Evolutionary conservation across 2,329 filamentous ascomycete genomes (phyloP).

Genomic region (Diplodia scrobiculata): DNA sequence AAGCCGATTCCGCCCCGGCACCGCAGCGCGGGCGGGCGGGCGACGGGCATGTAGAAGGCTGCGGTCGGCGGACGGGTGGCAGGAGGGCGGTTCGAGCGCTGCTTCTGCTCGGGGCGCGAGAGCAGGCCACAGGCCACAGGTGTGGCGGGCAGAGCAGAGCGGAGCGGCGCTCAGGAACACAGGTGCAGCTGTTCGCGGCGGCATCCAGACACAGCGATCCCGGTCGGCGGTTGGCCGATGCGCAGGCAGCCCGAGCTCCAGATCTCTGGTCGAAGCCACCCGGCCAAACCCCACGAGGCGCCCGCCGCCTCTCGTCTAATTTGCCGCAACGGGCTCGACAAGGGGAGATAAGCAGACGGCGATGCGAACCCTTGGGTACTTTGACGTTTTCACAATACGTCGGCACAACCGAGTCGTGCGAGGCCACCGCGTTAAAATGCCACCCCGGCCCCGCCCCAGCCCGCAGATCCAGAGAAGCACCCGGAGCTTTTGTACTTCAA

Average conservation of each 20-base stretch:
- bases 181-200: conserved; percentile 7
- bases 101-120: not conserved
- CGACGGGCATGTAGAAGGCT: not conserved
- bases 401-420: conserved; percentile 24
- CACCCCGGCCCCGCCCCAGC: conserved; percentile 25
- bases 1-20: conserved; percentile 14
- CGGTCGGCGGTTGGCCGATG: not conserved
- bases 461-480: conserved; percentile 19
- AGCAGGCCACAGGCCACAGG: not conserved
- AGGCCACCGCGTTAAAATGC: conserved; percentile 17
- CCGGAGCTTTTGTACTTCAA: conserved; percentile 10
- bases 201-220: conserved; percentile 12
- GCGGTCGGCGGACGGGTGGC: no score
- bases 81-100: not conserved
- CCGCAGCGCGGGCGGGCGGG: not conserved
- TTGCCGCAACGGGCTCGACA: conserved; percentile 26
- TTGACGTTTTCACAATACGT: conserved; percentile 29
- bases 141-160: not conserved
- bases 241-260: conserved; percentile 17
- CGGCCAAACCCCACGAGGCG: conserved; percentile 29
- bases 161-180: not conserved
- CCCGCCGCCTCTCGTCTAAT: conserved; percentile 27
- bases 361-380: conserved; percentile 15
- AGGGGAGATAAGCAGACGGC: conserved; percentile 20
- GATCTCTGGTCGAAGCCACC: conserved; percentile 24